Percentiles rank a stretch among this genome's conserved stretches.
Evolutionary conservation across 441 rosid species (phyloP).

Genomic region (Adansonia grandidieri): DNA sequence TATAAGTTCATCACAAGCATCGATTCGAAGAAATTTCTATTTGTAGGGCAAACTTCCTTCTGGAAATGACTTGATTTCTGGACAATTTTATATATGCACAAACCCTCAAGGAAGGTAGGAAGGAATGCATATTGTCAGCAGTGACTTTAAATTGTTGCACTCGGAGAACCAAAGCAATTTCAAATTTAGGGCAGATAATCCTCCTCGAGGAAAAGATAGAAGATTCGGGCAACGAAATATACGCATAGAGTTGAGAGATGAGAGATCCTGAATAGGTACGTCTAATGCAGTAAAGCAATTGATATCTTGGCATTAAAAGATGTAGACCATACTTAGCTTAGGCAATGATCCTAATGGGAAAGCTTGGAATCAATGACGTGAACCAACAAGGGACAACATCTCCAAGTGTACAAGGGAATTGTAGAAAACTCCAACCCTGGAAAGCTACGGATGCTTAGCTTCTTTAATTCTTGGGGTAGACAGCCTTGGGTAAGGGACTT

Average conservation of each 20-base stretch:
- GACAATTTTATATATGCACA: background rate
- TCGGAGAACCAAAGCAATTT: background rate
- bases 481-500: background rate
- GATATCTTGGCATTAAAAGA: background rate
- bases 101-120: background rate
- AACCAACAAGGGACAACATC: background rate
- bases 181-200: background rate
- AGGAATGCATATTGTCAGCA: background rate
- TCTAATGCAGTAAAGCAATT: background rate
- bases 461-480: background rate
- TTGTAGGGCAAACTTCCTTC: too few relatives aligned
- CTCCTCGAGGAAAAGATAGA: background rate
- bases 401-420: background rate
- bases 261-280: background rate
- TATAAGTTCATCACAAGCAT: too few relatives aligned
- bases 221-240: slow-evolving; percentile 3
- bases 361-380: background rate
- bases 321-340: background rate
- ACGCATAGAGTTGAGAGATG: background rate
- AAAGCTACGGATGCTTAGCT: background rate
- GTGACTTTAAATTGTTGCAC: background rate
- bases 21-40: too few relatives aligned
- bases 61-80: too few relatives aligned
- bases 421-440: background rate
- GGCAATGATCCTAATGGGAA: background rate